Base-by-base conservation (phyloP, 345 rosid genomes). In the Psidium friedrichsthalianum region DNA sequence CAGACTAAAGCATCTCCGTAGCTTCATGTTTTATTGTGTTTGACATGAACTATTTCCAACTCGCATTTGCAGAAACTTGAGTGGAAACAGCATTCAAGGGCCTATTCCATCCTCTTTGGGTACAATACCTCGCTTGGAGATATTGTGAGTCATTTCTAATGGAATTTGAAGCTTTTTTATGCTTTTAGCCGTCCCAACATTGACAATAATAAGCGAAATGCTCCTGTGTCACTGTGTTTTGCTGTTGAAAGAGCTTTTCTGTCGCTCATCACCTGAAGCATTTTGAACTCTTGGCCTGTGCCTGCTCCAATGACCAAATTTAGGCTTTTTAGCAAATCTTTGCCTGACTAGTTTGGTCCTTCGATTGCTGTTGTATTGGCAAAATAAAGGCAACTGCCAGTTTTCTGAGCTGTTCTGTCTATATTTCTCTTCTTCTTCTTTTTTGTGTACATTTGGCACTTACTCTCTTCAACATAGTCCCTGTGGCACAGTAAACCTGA, bases 71-170 rank as follows among this genome's bases (percentile, higher is more conserved):
- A 95, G 99, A 92, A 96, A 96, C 92, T 88, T 96, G 89, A 96
- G 99, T 87, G 90, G 91, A 82, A 96, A 95, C 91, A 91, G 85
- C 88, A 93, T 96, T 86, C 95, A 22, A 82, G 98, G 99, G 87
- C 82, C 90, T 47, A 90, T 96, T 87, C 98, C 99, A 18, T 90
- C 95, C 44, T 89, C 95, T 24, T 91, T 95, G 76, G 98, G 98
- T 90, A 88, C 90, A 47, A 84, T 95, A 86, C 84, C 95, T 51
- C 89, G 91, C 89, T 89, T 96, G 90, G 85, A 92, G 91, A 89
- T 88, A n/a, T 85, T 96, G 98, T 96, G 93, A 95, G 98, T 93
- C 57, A 54, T 22, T 52, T 52, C 21, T n/a, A 69, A 78, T 25
- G 47, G 25, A n/a, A 21, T 74, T 52, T 6, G 32, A 53, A 51